Percentiles rank a stretch among this genome's conserved stretches.
Conservation (phyloP, 129 eudicot genomes). For the Erigeron canadensis region DNA sequence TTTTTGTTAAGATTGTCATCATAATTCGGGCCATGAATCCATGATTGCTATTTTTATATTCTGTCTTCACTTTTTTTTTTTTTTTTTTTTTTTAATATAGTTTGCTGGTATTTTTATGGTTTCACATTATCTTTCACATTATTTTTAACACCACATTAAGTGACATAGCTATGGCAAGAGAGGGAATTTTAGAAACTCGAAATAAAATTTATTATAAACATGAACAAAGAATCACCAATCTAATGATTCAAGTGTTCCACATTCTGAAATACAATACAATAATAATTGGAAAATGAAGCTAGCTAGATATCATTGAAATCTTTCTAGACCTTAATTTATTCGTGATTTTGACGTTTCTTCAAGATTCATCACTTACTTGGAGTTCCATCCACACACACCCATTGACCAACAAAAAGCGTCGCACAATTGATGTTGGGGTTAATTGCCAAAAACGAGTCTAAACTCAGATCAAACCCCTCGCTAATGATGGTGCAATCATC, state of each 20-base stretch:
- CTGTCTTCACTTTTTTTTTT: no score
- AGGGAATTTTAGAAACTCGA: neutral
- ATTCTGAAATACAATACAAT: neutral
- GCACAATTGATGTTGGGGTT: constrained; percentile 39
- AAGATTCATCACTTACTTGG: neutral
- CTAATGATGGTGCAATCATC: constrained; percentile 27
- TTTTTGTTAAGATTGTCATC: no score
- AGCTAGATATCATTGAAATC: neutral
- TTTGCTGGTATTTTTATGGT: no score
- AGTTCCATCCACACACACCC: constrained; percentile 31
- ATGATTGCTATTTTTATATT: no score
- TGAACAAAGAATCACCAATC: neutral
- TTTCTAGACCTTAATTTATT: neutral
- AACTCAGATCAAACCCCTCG: constrained; percentile 17
- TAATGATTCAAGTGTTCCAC: neutral
- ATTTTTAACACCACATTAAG: no score
- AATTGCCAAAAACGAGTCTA: constrained; percentile 17
- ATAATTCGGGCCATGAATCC: no score
- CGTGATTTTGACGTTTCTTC: neutral
- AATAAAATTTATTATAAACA: neutral
- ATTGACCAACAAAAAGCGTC: constrained; percentile 33
- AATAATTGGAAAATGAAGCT: neutral
- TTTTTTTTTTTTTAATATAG: no score
- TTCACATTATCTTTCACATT: no score
- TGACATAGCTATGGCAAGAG: neutral